Base-by-base conservation (phyloP, 2,329 filamentous ascomycete species). In the Clarireedia monteithiana region DNA sequence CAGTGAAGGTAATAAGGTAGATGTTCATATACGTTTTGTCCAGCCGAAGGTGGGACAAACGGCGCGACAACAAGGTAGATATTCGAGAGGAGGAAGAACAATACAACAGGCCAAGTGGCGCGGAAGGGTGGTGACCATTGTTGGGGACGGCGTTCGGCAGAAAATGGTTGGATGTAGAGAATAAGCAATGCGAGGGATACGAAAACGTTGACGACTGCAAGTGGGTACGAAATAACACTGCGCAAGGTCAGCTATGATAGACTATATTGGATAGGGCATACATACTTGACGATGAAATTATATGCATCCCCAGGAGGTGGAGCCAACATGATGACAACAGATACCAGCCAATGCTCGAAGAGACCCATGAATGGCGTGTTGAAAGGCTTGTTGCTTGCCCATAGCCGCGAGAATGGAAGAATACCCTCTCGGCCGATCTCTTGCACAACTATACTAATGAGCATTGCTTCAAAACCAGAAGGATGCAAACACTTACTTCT, bases 251-350 rank as follows among this genome's bases (percentile, higher is more conserved):
- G 47, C 12, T 44, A 34, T 38, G 12, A 4, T 7, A 44, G 20
- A 9, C 23, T 45, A 26, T 20, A 38, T 48, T 14, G 5, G 39
- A 57, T 58, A 51, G 39, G 54, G 38, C 6, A 66, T 6, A 66
- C 74, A 65, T 72, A 79, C 76, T 83, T 80, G 58, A 80, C 70
- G 48, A 80, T 74, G 63, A 84, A 85, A 70, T 83, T 83, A 69
- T 84, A 86, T 0, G 82, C 82, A 68, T 85, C 82, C 38, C 83
- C 84, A 2, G 83, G 81, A 2, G 84, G 84, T 38, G 84, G 83
- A 0, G 82, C 83, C 2, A 87, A 72, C 68, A 88, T 84, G 64
- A 85, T 83, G 56, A 86, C 78, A 48, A 84, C 77, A 0, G 78
- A 84, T 12, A 84, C 80, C 34, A 80, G 66, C 78, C 80, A 86